Evolutionary conservation across 2,329 filamentous ascomycete species (phyloP).

Genomic region (Didymella arachidicola): DNA sequence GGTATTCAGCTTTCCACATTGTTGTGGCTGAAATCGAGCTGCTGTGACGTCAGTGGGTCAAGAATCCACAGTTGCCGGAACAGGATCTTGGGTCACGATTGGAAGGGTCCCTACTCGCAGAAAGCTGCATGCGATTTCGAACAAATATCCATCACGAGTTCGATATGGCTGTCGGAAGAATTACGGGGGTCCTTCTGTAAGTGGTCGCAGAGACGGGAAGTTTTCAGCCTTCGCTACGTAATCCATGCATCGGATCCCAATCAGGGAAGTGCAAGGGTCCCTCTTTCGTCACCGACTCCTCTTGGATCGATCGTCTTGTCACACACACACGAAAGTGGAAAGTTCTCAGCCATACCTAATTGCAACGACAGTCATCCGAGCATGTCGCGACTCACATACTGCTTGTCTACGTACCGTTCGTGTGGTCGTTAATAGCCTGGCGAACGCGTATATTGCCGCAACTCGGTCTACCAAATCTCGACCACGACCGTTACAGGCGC

Average conservation of each 20-base stretch:
- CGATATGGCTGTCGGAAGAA: background rate
- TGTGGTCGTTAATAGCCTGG: background rate
- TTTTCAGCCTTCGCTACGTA: conserved; percentile 9
- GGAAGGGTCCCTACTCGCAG: background rate
- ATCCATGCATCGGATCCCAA: background rate
- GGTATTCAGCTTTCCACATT: background rate
- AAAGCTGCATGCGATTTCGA: background rate
- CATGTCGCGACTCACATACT: background rate
- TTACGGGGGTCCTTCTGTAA: background rate
- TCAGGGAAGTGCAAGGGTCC: conserved; percentile 14
- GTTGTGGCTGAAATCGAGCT: background rate
- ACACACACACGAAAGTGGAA: background rate
- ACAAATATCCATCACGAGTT: background rate
- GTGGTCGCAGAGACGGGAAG: background rate
- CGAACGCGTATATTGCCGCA: background rate
- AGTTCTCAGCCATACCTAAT: background rate
- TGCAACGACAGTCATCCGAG: background rate
- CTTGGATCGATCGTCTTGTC: background rate
- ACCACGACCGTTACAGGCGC: background rate
- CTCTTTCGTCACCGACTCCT: conserved; percentile 11
- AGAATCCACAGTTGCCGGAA: background rate
- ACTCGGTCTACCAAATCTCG: background rate
- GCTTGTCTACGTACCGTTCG: background rate
- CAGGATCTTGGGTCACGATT: background rate
- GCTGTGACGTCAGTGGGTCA: conserved; percentile 5